Percentiles rank a stretch among this genome's conserved stretches.
These are phyloP conservation scores for Parasitella parasitica DNA, from an alignment of 371 early-diverging fungal genomes.

Conservation along the genomic window DNA sequence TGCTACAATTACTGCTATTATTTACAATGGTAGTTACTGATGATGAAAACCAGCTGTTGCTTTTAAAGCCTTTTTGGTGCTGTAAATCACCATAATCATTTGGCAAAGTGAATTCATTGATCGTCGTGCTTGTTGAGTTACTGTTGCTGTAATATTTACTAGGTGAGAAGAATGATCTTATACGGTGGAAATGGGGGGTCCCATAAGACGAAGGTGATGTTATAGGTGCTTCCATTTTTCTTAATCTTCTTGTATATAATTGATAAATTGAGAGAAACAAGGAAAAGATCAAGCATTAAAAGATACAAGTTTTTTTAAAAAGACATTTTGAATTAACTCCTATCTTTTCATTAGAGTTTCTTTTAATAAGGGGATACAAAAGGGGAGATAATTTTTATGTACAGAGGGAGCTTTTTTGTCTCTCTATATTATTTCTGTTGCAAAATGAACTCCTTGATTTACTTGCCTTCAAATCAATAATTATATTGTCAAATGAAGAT, in stretches of 20 bases:
- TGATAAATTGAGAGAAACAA: conserved; percentile 5
- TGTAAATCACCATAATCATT: conserved; percentile 29
- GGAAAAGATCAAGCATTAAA: neutral
- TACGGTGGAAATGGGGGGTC: conserved; percentile 26
- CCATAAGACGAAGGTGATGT: conserved; percentile 26
- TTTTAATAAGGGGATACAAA: conserved; percentile 1
- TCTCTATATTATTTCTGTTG: no score
- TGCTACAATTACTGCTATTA: neutral
- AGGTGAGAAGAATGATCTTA: conserved; percentile 15
- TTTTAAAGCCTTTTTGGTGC: conserved; percentile 16
- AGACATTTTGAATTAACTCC: neutral
- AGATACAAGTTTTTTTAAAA: neutral
- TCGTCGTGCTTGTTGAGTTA: neutral
- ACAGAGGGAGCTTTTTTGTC: neutral
- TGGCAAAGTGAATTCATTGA: conserved; percentile 15
- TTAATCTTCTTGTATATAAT: neutral
- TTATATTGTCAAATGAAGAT: neutral
- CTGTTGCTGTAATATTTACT: neutral
- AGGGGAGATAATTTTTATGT: neutral
- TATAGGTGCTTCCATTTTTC: conserved; percentile 12
- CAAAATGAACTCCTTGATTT: neutral
- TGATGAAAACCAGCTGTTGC: conserved; percentile 27
- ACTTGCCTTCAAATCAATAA: neutral
- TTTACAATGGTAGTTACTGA: neutral
- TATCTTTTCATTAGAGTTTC: conserved; percentile 4